Evolutionary conservation across 768 basidiomycete species (phyloP).

Genomic region (Mycena venus): DNA sequence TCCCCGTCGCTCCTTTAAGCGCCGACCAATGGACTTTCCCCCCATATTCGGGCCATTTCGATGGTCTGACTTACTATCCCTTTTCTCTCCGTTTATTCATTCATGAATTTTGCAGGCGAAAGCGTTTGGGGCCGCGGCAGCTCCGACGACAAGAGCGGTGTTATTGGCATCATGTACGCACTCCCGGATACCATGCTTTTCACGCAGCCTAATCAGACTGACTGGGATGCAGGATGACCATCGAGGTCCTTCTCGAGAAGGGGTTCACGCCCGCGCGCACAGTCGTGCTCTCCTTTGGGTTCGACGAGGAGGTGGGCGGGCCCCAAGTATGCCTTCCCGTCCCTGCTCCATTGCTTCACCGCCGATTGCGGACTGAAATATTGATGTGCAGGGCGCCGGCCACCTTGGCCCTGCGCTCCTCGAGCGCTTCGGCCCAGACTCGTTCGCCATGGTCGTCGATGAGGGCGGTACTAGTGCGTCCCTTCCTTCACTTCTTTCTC

Average conservation of each 20-base stretch:
- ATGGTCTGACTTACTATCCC: constrained; percentile 51
- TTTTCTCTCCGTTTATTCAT: not conserved
- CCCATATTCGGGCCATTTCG: constrained; percentile 74
- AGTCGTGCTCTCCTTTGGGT: constrained; percentile 56
- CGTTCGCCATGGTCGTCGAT: constrained; percentile 73
- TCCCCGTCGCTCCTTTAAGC: constrained; percentile 72
- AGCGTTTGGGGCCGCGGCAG: constrained; percentile 84
- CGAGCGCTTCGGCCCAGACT: constrained; percentile 64
- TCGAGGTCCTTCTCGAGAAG: constrained; percentile 32
- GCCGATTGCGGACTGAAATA: not conserved
- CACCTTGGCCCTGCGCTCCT: constrained; percentile 52
- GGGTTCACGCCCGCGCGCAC: constrained; percentile 30
- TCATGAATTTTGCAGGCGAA: constrained; percentile 47
- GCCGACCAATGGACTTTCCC: constrained; percentile 70
- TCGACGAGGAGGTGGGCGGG: constrained; percentile 65
- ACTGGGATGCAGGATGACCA: constrained; percentile 11
- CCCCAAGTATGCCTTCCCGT: constrained; percentile 37
- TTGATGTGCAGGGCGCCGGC: constrained; percentile 55
- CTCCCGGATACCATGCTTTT: not conserved
- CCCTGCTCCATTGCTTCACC: not conserved
- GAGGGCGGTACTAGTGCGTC: constrained; percentile 65
- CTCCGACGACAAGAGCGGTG: constrained; percentile 79
- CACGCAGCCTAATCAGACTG: too few relatives aligned
- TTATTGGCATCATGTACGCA: constrained; percentile 51
- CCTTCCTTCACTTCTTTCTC: not conserved